Percentiles rank a stretch among this genome's conserved stretches.
These are phyloP conservation scores for Termitomyces sp. DNA, from an alignment of 768 basidiomycete species.

Conservation along the genomic window DNA sequence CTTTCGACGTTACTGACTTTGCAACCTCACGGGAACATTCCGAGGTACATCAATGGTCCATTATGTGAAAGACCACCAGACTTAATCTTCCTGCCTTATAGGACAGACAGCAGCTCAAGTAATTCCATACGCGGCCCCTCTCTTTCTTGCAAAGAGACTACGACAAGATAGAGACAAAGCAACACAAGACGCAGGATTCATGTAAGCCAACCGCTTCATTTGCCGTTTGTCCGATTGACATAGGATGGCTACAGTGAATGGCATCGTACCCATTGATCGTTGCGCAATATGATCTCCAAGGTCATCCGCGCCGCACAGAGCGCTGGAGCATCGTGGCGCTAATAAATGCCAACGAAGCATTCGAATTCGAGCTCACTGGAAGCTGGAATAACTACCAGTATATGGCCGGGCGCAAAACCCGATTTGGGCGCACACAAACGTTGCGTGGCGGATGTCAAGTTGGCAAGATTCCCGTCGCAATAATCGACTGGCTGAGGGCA, in stretches of 20 bases:
- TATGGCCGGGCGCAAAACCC: slow-evolving; percentile 3
- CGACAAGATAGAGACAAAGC: background rate
- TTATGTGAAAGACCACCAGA: slow-evolving; percentile 1
- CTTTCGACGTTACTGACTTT: background rate
- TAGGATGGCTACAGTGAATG: slow-evolving; percentile 1
- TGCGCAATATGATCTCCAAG: slow-evolving; percentile 18
- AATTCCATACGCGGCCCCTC: background rate
- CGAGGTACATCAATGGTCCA: slow-evolving; percentile 1
- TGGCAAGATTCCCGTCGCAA: slow-evolving; percentile 13
- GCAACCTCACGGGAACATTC: slow-evolving; percentile 6
- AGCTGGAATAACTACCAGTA: slow-evolving; percentile 20
- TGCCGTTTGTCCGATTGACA: background rate
- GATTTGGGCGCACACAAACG: slow-evolving; percentile 9
- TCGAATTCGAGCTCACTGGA: slow-evolving; percentile 19
- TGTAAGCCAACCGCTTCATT: background rate
- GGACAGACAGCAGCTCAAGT: background rate
- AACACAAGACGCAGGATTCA: background rate
- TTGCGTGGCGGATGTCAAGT: slow-evolving; percentile 23
- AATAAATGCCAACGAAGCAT: slow-evolving; percentile 12
- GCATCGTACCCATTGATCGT: slow-evolving; percentile 19
- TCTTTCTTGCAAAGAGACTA: background rate
- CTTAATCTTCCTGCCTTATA: background rate
- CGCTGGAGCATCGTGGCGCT: slow-evolving; percentile 22
- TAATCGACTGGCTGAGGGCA: slow-evolving; percentile 17
- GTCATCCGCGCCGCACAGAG: slow-evolving; percentile 21